Percentiles rank a stretch among this genome's conserved stretches.
Conservation (phyloP, 2,329 filamentous ascomycete species). For the Fusarium sp. region DNA sequence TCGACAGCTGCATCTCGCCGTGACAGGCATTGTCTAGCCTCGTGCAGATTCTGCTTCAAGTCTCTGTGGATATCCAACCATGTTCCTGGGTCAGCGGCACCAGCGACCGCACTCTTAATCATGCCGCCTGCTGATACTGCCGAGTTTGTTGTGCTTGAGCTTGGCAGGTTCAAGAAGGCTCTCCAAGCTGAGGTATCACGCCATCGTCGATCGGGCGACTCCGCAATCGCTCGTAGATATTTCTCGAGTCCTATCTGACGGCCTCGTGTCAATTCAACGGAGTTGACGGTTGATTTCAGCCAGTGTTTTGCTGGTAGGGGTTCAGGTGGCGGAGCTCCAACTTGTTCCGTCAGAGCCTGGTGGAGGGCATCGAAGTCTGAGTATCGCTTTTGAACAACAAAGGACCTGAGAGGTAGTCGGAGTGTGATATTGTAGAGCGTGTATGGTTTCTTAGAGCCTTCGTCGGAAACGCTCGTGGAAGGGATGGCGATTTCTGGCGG, state of each 20-base stretch:
- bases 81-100: slow-evolving; percentile 70
- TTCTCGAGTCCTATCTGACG: slow-evolving; percentile 76
- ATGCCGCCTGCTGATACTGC: slow-evolving; percentile 61
- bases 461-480: slow-evolving; percentile 69
- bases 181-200: slow-evolving; percentile 79
- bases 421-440: slow-evolving; percentile 84
- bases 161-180: slow-evolving; percentile 77
- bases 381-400: slow-evolving; percentile 84
- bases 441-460: slow-evolving; percentile 70
- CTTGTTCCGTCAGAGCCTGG: slow-evolving; percentile 67
- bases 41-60: slow-evolving; percentile 72
- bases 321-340: slow-evolving; percentile 73
- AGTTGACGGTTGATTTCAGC: slow-evolving; percentile 79
- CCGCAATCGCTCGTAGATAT: slow-evolving; percentile 79
- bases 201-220: slow-evolving; percentile 80
- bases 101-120: slow-evolving; percentile 54
- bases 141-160: slow-evolving; percentile 62
- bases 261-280: slow-evolving; percentile 75
- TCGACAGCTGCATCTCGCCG: slow-evolving; percentile 69
- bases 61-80: slow-evolving; percentile 84
- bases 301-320: slow-evolving; percentile 80
- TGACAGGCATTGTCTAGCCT: slow-evolving; percentile 78
- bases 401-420: slow-evolving; percentile 80
- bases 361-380: slow-evolving; percentile 81
- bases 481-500: slow-evolving; percentile 76